Conservation (phyloP, 371 early-diverging fungal genomes). For the Lichtheimia corymbifera region DNA sequence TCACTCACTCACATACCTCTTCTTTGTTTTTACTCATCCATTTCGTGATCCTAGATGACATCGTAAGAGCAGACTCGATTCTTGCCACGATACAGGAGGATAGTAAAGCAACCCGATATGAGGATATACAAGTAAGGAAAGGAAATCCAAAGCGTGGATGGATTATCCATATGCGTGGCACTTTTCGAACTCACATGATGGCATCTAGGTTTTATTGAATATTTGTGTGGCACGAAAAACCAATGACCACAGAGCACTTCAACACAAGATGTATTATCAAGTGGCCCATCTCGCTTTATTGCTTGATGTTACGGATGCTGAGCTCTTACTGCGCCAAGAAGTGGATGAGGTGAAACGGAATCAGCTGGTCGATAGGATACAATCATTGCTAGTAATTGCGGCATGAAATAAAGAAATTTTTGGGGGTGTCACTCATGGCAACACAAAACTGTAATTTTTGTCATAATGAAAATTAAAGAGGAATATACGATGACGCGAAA, state of each 20-base stretch:
- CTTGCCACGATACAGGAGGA: neutral
- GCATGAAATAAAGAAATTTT: neutral
- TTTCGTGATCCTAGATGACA: slow-evolving; percentile 21
- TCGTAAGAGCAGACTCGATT: slow-evolving; percentile 24
- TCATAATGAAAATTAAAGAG: too few relatives aligned
- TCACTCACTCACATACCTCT: too few relatives aligned
- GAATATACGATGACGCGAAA: too few relatives aligned
- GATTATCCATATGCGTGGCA: neutral
- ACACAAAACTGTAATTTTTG: too few relatives aligned
- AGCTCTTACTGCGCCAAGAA: slow-evolving; percentile 5
- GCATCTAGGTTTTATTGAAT: slow-evolving; percentile 6
- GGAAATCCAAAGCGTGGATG: neutral
- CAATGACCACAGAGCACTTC: slow-evolving; percentile 5
- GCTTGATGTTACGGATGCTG: slow-evolving; percentile 2
- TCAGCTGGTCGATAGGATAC: neutral
- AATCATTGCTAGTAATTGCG: neutral
- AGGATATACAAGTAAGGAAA: slow-evolving; percentile 15
- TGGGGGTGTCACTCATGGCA: too few relatives aligned
- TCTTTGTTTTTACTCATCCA: too few relatives aligned
- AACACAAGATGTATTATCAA: slow-evolving; percentile 1
- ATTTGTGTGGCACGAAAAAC: slow-evolving; percentile 6
- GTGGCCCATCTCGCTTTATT: slow-evolving; percentile 7
- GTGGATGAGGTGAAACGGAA: slow-evolving; percentile 2
- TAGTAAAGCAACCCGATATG: neutral
- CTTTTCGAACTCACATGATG: too few relatives aligned